phyloP scores from a whole-genome alignment of 1,139 yeast genomes.

The Suhomyces terraborum region DNA sequence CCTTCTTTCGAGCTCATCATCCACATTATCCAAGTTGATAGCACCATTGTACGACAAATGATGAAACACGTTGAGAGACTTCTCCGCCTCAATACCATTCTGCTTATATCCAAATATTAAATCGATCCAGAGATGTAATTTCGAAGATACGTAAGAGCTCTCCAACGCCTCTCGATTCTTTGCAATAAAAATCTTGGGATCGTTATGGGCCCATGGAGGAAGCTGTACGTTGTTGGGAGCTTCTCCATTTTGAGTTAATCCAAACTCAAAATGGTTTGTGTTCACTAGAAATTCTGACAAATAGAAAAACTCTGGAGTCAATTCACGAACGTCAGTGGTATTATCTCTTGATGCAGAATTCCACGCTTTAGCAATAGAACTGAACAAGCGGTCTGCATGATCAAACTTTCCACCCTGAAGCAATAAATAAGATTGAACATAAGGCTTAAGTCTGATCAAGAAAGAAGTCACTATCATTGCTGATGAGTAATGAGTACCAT shows the following conservation, averaged over 20 bases:
- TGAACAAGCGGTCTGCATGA: conserved; percentile 79
- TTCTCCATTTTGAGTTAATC: conserved; percentile 63
- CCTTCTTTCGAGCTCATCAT: conserved; percentile 69
- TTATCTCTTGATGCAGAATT: conserved; percentile 72
- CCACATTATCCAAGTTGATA: conserved; percentile 68
- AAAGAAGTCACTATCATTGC: conserved; percentile 89
- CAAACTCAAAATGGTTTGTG: conserved; percentile 66
- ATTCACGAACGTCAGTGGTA: conserved; percentile 83
- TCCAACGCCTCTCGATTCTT: conserved; percentile 82
- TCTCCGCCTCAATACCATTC: conserved; percentile 65
- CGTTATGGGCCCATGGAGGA: conserved; percentile 83
- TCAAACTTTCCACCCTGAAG: conserved; percentile 87
- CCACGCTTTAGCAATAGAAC: conserved; percentile 77
- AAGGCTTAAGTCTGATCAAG: conserved; percentile 73
- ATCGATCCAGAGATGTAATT: conserved; percentile 82
- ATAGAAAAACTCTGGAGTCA: conserved; percentile 81
- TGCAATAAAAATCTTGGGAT: conserved; percentile 68
- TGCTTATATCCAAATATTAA: conserved; percentile 79
- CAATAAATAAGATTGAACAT: conserved; percentile 71
- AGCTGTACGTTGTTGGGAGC: conserved; percentile 59
- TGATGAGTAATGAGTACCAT: conserved; percentile 89
- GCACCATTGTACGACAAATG: conserved; percentile 83
- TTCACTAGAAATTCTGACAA: conserved; percentile 75
- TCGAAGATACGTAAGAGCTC: conserved; percentile 72
- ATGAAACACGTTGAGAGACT: conserved; percentile 73